A percentile compares a stretch with the other conserved stretches of the same genome.
Conservation (phyloP, 495 filamentous ascomycete genomes). For the Aspergillus sclerotioniger region DNA sequence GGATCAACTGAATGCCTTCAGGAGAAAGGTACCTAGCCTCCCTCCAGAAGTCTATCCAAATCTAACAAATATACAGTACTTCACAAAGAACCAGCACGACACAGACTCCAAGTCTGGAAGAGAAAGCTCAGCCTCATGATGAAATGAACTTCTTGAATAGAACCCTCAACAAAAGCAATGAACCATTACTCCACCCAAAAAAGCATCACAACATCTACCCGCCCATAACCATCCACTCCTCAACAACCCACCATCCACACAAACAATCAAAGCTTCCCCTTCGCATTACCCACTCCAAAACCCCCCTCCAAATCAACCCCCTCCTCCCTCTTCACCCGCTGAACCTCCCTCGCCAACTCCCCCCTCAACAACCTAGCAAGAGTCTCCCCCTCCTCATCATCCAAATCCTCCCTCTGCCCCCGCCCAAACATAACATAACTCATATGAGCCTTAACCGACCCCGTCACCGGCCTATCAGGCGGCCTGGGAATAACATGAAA, state of each 20-base stretch:
- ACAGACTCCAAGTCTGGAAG: neutral
- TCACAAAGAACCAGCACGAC: constrained; percentile 11
- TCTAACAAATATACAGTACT: constrained; percentile 7
- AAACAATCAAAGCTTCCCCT: constrained; percentile 25
- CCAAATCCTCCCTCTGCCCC: constrained; percentile 76
- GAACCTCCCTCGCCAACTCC: constrained; percentile 55
- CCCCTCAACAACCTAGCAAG: constrained; percentile 62
- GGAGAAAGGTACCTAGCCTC: constrained; percentile 60
- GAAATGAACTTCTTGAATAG: neutral
- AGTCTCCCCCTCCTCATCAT: constrained; percentile 74
- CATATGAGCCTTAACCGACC: constrained; percentile 36
- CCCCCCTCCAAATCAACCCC: constrained; percentile 41
- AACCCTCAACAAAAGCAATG: neutral
- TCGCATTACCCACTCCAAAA: constrained; percentile 14
- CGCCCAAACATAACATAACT: constrained; percentile 82
- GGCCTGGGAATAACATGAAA: constrained; percentile 87
- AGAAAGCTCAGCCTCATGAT: constrained; percentile 5
- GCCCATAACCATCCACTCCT: neutral
- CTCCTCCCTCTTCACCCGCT: constrained; percentile 43
- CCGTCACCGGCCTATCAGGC: constrained; percentile 18
- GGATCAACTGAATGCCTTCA: constrained; percentile 79
- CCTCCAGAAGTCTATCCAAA: neutral
- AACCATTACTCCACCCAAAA: neutral
- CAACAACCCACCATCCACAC: neutral
- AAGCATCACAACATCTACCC: neutral